Conservation (phyloP, 805 yeast species). For the Yarrowia keelungensis region DNA sequence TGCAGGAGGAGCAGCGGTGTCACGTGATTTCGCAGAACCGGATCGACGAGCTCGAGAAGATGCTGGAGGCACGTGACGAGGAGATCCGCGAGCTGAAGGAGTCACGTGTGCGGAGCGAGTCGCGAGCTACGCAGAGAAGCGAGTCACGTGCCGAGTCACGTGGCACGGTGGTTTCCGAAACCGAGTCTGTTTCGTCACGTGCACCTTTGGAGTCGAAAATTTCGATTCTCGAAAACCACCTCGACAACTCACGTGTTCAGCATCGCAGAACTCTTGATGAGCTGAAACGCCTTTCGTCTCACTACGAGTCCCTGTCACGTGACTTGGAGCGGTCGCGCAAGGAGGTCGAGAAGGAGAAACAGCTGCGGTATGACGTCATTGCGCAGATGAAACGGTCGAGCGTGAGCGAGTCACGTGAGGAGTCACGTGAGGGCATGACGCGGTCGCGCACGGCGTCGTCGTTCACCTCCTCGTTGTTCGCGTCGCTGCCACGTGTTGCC, state of each 20-base stretch:
- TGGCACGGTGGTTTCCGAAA: neutral
- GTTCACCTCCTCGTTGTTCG: constrained; percentile 3
- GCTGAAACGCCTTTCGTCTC: constrained; percentile 21
- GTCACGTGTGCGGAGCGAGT: neutral
- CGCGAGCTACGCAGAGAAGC: neutral
- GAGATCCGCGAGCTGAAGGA: neutral
- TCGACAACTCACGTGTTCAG: constrained; percentile 12
- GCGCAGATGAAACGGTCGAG: constrained; percentile 27
- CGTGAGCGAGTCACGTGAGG: constrained; percentile 18
- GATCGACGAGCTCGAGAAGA: neutral
- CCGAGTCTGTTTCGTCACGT: neutral
- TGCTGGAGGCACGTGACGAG: neutral
- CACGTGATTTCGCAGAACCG: neutral
- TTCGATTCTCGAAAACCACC: neutral
- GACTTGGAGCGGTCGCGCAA: constrained; percentile 27
- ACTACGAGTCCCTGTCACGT: constrained; percentile 8
- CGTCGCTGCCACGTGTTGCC: neutral
- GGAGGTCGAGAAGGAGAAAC: constrained; percentile 32
- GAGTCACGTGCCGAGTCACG: constrained; percentile 10
- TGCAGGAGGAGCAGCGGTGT: neutral
- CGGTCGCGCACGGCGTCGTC: constrained; percentile 8
- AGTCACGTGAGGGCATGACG: neutral
- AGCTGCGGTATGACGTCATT: constrained; percentile 15
- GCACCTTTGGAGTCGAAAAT: constrained; percentile 8
- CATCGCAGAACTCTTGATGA: constrained; percentile 11